phyloP scores from a whole-genome alignment of 2,329 filamentous ascomycete species.

The Exserohilum rostratum region DNA sequence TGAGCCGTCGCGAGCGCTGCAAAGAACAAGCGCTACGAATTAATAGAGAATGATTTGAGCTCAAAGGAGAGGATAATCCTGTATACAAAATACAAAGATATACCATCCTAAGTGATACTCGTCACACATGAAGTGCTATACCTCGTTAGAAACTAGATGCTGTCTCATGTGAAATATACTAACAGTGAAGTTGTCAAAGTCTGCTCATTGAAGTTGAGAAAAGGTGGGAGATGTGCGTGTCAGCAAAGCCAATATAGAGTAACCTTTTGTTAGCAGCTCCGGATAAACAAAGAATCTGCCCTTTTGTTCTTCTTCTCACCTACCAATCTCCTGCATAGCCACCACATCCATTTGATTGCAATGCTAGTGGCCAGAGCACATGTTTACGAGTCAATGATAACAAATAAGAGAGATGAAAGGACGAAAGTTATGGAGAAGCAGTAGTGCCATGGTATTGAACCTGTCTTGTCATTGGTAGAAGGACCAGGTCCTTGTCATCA shows the following conservation, averaged over 20 bases:
- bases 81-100: constrained; percentile 11
- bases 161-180: background rate
- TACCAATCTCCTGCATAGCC: no score
- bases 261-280: no score
- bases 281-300: no score
- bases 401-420: background rate
- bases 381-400: no score
- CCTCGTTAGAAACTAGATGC: background rate
- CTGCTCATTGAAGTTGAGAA: background rate
- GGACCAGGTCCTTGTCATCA: background rate
- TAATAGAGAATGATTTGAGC: constrained; percentile 9
- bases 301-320: no score
- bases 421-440: background rate
- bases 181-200: background rate
- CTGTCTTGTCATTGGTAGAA: constrained; percentile 4
- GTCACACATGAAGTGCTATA: background rate
- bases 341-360: no score
- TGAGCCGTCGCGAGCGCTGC: background rate
- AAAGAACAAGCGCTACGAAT: constrained; percentile 6
- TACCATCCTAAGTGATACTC: constrained; percentile 1
- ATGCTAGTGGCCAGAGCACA: no score
- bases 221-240: no score
- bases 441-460: background rate
- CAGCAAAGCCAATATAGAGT: no score
- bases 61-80: background rate